Conservation (phyloP, 2,329 filamentous ascomycete species). For the Arthrobotrys sphaeroides region DNA sequence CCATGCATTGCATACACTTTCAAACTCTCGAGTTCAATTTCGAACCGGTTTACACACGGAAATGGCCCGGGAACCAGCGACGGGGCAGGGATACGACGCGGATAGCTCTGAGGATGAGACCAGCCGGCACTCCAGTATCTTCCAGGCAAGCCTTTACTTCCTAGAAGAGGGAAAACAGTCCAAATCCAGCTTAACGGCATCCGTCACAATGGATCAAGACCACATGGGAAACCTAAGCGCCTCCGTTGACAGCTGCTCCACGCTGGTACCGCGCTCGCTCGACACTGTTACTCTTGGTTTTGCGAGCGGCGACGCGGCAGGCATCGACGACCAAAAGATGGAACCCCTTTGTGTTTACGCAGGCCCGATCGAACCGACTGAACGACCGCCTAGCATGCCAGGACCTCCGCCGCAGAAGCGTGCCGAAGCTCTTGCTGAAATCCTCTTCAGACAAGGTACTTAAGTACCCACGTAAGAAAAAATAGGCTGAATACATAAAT, state of each 20-base stretch:
- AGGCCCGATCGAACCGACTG: slow-evolving; percentile 31
- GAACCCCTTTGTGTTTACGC: slow-evolving; percentile 30
- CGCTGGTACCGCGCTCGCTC: slow-evolving; percentile 11
- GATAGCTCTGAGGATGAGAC: slow-evolving; percentile 44
- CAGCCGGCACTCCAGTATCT: slow-evolving; percentile 46
- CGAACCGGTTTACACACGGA: neutral
- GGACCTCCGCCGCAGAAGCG: slow-evolving; percentile 21
- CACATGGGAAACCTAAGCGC: slow-evolving; percentile 3
- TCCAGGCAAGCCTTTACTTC: slow-evolving; percentile 28
- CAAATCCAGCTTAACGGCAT: neutral
- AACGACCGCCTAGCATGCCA: slow-evolving; percentile 32
- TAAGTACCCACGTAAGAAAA: neutral
- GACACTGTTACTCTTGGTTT: neutral
- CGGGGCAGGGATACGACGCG: neutral
- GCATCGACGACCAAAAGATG: slow-evolving; percentile 2
- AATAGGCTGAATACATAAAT: too few relatives aligned
- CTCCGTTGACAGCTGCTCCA: slow-evolving; percentile 32
- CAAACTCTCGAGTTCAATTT: neutral
- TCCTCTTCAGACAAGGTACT: slow-evolving; percentile 48
- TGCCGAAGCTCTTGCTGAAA: slow-evolving; percentile 40
- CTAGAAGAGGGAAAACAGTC: slow-evolving; percentile 14
- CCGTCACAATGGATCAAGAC: neutral
- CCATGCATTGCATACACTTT: too few relatives aligned
- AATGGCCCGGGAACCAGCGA: neutral
- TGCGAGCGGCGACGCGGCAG: neutral